Evolutionary conservation across 2,329 filamentous ascomycete genomes (phyloP), one percentile per base, ranked within the genome.

Genomic region (Orbilia brochopaga): DNA sequence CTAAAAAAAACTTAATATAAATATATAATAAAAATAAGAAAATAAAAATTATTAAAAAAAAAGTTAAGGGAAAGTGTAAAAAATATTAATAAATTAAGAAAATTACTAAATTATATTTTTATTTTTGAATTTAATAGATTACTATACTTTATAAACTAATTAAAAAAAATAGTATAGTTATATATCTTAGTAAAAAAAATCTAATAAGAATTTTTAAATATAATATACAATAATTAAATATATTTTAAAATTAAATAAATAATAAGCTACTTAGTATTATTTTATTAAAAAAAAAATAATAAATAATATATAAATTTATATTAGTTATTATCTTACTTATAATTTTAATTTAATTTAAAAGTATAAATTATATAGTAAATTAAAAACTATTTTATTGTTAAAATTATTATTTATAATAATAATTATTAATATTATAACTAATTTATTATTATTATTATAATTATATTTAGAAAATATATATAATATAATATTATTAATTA

Each of bases 61-160:
- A 13, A 37, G 6, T 37, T 37, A 37, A 37, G 6, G 6, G 32
- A 13, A 37, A 7, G 13, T 37, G 6, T 37, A 37, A 7, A 37
- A 37, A 37, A 7, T 37, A 37, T 7, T 37, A 37, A 37, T 7
- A 37, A 37, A 7, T 37, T 37, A 37, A 37, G 6, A 37, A 37
- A 7, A 37, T 37, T 37, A 37, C 6, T 37, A 37, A 7, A 37
- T 37, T 7, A 37, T 37, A 37, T 37, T 37, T 37, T 37, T 7
- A 37, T 37, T 7, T 37, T 37, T 7, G 30, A 3, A 57, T 42
- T 10, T 42, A 19, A 11, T 42, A 57, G 10, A 57, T 37, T 37
- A 19, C 21, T 57, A 35, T 42, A n/a, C n/a, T n/a, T 42, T 19
- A 57, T 57, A 57, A 42, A 57, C 40, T 8, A n/a, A 37, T 57